Conservation (phyloP, 108 stramenopile species). For the Thalassiosira profunda region DNA sequence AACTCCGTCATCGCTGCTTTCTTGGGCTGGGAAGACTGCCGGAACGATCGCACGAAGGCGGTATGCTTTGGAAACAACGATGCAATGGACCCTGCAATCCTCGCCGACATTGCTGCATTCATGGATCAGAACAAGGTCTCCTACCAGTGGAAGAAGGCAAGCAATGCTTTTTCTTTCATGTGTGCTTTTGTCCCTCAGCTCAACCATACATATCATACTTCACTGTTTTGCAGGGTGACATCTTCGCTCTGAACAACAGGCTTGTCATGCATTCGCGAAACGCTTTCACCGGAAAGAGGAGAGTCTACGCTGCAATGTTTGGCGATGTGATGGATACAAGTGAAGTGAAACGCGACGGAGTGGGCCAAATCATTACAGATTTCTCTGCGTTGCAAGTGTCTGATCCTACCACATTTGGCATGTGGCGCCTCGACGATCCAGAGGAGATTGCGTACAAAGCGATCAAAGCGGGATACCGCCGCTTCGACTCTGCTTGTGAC, state of each 20-base stretch:
- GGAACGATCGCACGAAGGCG: conserved; percentile 78
- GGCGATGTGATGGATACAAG: conserved; percentile 22
- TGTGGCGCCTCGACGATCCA: conserved; percentile 83
- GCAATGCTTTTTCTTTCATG: background rate
- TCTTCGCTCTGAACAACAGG: conserved; percentile 79
- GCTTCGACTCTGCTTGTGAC: conserved; percentile 95
- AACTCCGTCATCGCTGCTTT: conserved; percentile 81
- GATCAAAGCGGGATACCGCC: conserved; percentile 84
- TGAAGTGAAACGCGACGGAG: conserved; percentile 31
- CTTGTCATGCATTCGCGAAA: conserved; percentile 88
- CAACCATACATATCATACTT: too few relatives aligned
- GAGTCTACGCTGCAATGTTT: conserved; percentile 66
- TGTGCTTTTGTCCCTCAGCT: background rate
- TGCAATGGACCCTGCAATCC: conserved; percentile 52
- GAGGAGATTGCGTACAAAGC: conserved; percentile 78
- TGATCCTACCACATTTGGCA: conserved; percentile 82
- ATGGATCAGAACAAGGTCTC: conserved; percentile 73
- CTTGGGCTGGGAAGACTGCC: conserved; percentile 77
- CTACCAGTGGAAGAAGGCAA: conserved; percentile 64
- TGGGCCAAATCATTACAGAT: conserved; percentile 33
- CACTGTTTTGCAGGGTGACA: conserved; percentile 63
- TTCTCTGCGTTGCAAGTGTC: conserved; percentile 40
- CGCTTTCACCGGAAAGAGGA: conserved; percentile 60
- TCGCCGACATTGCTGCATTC: conserved; percentile 65
- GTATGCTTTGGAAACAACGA: conserved; percentile 77